phyloP scores from a whole-genome alignment of 441 rosid genomes.

The Geranium incanum region DNA sequence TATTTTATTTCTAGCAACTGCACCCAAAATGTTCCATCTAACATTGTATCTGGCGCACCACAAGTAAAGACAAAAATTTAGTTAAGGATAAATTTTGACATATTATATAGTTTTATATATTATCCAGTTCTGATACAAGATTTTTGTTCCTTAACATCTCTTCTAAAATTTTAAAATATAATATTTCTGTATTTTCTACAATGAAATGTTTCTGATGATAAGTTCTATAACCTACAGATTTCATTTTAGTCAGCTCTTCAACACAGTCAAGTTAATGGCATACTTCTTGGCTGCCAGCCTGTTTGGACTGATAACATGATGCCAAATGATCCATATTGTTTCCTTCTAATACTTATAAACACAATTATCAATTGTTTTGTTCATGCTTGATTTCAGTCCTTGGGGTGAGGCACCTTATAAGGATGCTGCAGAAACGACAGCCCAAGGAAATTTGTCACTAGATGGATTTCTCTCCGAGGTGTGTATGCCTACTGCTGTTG shows the following conservation, averaged over 20 bases:
- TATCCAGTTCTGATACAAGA: neutral
- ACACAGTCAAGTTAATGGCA: neutral
- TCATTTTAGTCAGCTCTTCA: neutral
- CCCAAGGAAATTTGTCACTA: constrained; percentile 42
- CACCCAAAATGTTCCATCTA: neutral
- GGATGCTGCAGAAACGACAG: constrained; percentile 53
- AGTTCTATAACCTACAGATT: neutral
- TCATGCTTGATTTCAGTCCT: constrained; percentile 43
- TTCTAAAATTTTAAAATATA: neutral
- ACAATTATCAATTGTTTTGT: constrained; percentile 19
- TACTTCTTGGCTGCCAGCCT: neutral
- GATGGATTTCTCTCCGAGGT: constrained; percentile 59
- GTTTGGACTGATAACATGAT: neutral
- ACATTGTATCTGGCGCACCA: neutral
- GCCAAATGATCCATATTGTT: constrained; percentile 2
- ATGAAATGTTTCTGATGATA: constrained; percentile 3
- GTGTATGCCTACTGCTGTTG: constrained; percentile 23
- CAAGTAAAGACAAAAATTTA: neutral
- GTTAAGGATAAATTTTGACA: neutral
- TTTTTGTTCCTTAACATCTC: neutral
- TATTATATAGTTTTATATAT: neutral
- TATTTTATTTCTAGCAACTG: neutral
- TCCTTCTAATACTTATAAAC: constrained; percentile 2
- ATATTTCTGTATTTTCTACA: neutral
- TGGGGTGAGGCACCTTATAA: constrained; percentile 56